Evolutionary conservation across 768 basidiomycete genomes (phyloP), one percentile per base, ranked within the genome.

Genomic region (Nevesoporus exiguus): DNA sequence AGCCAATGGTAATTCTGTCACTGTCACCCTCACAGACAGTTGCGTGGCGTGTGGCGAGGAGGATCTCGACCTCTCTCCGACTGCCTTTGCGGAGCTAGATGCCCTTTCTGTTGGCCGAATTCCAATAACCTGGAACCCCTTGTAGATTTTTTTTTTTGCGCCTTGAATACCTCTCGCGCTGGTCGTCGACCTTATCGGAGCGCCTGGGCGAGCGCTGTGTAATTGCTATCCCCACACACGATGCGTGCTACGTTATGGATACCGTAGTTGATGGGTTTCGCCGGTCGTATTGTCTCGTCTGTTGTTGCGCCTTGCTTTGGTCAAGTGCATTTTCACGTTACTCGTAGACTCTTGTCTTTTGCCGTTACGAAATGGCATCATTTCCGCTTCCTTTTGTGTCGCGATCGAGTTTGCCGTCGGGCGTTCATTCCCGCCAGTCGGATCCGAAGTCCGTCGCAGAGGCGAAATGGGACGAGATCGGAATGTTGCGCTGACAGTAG

Each of bases 41-140:
- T 91, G 90, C 64, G 64, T 48, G 0, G 85, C 64, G 13, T 92
- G 89, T 58, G 57, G 56, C 0, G 0, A 68, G 8, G 74, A 66
- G 46, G 77, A 80, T 64, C 77, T 90, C 56, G 86, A 90, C 70
- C 76, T 90, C 57, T 82, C 85, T 11, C 82, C 80, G 7, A 1
- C 69, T 7, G 84, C 84, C 9, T 90, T 90, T 69, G 6, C 60
- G 0, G 0, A 57, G 7, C 74, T 90, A 37, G 80, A 84, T 1
- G 55, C 60, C 52, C 41, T 47, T 14, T 46, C 61, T 33, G 39
- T 77, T 10, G 88, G 88, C 13, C 83, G 85, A n/a, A 37, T 11
- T 27, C 52, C 54, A 56, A 51, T 67, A 67, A 67, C 60, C 62
- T n/a, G n/a, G n/a, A n/a, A n/a, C n/a, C n/a, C n/a, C n/a, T n/a